phyloP scores from a whole-genome alignment of 139 green algal genomes.

The Coelastrella sp. region DNA sequence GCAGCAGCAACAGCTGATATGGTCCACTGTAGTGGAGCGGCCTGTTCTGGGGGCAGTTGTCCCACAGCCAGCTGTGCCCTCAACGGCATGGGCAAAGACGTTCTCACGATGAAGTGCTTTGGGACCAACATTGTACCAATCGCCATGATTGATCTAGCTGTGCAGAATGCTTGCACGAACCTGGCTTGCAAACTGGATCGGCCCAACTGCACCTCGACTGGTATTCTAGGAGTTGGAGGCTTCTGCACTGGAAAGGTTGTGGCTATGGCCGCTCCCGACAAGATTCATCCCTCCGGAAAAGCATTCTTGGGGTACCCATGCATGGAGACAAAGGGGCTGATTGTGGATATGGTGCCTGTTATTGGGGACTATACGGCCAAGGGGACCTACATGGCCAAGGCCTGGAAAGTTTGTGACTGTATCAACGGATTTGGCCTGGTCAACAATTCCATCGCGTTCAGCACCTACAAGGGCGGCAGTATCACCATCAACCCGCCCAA shows the following conservation, averaged over 20 bases:
- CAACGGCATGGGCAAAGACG: conserved; percentile 32
- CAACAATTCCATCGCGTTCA: background rate
- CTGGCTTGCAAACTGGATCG: conserved; percentile 37
- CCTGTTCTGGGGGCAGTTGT: background rate
- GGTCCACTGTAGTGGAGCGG: background rate
- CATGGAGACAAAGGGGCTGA: conserved; percentile 12
- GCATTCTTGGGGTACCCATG: conserved; percentile 23
- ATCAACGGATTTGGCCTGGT: conserved; percentile 1
- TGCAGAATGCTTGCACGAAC: conserved; percentile 24
- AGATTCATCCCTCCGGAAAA: conserved; percentile 21
- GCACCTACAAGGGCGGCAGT: background rate
- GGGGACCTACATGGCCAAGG: conserved; percentile 30
- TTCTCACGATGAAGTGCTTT: conserved; percentile 30
- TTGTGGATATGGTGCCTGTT: conserved; percentile 12
- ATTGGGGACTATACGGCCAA: conserved; percentile 16
- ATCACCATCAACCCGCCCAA: background rate
- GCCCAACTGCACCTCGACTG: conserved; percentile 15
- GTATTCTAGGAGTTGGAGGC: background rate
- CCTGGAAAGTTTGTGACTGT: conserved; percentile 44
- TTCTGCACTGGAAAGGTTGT: conserved; percentile 38
- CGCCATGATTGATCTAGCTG: background rate
- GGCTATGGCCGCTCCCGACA: conserved; percentile 3
- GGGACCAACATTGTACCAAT: conserved; percentile 31
- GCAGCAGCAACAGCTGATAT: background rate
- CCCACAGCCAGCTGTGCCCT: conserved; percentile 18